Evolutionary conservation across 164 flowering plant species (phyloP), one percentile per base, ranked within the genome.

Genomic region (Vitis labrusca): DNA sequence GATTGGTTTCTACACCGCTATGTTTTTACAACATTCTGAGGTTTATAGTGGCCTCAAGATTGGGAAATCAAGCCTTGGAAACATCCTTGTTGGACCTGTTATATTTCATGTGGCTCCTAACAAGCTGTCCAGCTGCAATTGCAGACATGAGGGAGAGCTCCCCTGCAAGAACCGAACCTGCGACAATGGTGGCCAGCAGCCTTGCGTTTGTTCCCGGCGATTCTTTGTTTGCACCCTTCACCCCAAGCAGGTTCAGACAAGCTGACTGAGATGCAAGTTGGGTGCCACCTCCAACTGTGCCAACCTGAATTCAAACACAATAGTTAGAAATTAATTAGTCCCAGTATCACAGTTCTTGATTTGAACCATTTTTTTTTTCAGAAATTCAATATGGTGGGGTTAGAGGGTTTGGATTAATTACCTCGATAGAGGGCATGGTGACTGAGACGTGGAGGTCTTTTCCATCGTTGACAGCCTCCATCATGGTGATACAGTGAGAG

Each of bases 101-200:
- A 75, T 89, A 89, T 66, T 89, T 88, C 91, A 89, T 80, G 82
- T 89, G 93, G 77, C 93, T 89, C 72, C 50, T 76, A 0, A 87
- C 93, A 54, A 87, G 89, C 73, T 89, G 91, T n/a, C 90, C 90
- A 2, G 90, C 86, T 15, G 93, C 82, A 53, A 89, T 71, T 1
- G 94, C 94, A n/a, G 91, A 83, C 94, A 89, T 89, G 64, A 89
- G 88, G 3, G 94, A 89, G n/a, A 88, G 85, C 77, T 89, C 91
- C 12, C 88, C 94, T 0, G 91, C 91, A 16, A 89, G 85, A 55
- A 89, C 91, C 14, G 91, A 79, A 61, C 91, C 91, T 13, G 94
- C 94, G 2, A 89, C 88, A 16, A 89, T 71, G 72, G 80, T 74
- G 60, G 94, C 91, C 73, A 89, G 67, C 17, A 72, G 69, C 85